Base-by-base conservation (phyloP, 2,329 filamentous ascomycete species). In the Arthrobotrys conoides region DNA sequence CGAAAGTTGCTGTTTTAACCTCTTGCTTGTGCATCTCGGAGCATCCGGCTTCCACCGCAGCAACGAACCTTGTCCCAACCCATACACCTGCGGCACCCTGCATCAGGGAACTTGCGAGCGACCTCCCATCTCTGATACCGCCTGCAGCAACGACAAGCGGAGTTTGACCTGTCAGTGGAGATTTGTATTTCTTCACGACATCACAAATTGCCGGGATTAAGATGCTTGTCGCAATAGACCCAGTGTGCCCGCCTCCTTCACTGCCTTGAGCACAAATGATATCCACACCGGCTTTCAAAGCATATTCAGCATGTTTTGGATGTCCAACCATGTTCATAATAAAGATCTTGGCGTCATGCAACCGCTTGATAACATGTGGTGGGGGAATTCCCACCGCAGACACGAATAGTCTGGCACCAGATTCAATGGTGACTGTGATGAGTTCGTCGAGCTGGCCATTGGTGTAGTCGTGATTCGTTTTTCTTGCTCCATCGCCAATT, bases 261-360 rank as follows among this genome's bases (percentile, higher is more conserved):
- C 93, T 93, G 57, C 95, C 95, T 86, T 98, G 95, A 1, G 94
- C 91, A 84, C 94, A 97, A 5, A 98, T 89, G 80, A 97, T 91
- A 85, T 98, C 95, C 9, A 97, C 93, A 51, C 95, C 95, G 0
- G 91, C 89, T 63, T 93, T 90, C 3, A 98, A 87, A 1, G 94
- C 94, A 86, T 97, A 97, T 84, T 91, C 89, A 0, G 94, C 94
- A 84, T 98, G 95, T 84, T 92, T 93, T 1, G 95, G 94, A 82
- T 94, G 92, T 0, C 95, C 95, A 20, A 97, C 94, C 94, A 97
- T 97, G 84, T 97, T 97, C 94, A 97, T 97, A 41, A 97, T 88
- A 76, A 96, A 83, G 48, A 98, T 92, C 0, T 92, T 92, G 0
- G 92, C 91, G 8, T 88, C 87, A 83, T 98, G 95, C 53, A 98